Evolutionary conservation across 2,329 filamentous ascomycete genomes (phyloP).

Genomic region (Fusarium anthophilum): DNA sequence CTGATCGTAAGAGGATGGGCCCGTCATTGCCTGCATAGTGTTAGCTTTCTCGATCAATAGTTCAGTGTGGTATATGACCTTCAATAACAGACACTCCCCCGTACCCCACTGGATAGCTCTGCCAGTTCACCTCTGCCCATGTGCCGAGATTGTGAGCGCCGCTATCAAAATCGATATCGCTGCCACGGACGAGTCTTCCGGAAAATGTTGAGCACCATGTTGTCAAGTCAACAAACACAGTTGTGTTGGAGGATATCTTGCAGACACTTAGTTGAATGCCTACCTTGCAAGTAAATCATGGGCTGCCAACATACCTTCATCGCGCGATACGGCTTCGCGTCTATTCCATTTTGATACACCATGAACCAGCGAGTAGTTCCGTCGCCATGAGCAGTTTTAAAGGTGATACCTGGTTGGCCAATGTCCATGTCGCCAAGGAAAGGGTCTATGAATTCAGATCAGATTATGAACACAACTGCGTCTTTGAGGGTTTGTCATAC

Average conservation of each 20-base stretch:
- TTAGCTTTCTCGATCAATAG: background rate
- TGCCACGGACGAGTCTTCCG: constrained; percentile 31
- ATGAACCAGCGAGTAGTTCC: constrained; percentile 27
- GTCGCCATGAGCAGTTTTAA: constrained; percentile 10
- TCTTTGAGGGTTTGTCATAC: background rate
- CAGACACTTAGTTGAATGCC: background rate
- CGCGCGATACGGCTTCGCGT: constrained; percentile 34
- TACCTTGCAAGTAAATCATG: background rate
- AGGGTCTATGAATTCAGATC: constrained; percentile 4
- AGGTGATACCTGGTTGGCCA: constrained; percentile 25
- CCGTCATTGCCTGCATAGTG: constrained; percentile 25
- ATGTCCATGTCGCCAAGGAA: constrained; percentile 27
- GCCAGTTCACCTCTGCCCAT: constrained; percentile 33
- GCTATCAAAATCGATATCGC: constrained; percentile 18
- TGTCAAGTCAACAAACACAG: constrained; percentile 28
- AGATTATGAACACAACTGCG: background rate
- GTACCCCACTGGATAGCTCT: constrained; percentile 18
- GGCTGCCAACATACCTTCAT: constrained; percentile 9
- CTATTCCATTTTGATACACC: constrained; percentile 33
- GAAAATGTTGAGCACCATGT: constrained; percentile 18
- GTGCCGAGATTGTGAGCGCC: constrained; percentile 30
- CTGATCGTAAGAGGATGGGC: constrained; percentile 17
- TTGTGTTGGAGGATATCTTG: constrained; percentile 24
- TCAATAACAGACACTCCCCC: constrained; percentile 35
- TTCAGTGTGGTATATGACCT: background rate